Evolutionary conservation across 169 alveolate genomes (phyloP).

Genomic region (Plasmodium gallinaceum): DNA sequence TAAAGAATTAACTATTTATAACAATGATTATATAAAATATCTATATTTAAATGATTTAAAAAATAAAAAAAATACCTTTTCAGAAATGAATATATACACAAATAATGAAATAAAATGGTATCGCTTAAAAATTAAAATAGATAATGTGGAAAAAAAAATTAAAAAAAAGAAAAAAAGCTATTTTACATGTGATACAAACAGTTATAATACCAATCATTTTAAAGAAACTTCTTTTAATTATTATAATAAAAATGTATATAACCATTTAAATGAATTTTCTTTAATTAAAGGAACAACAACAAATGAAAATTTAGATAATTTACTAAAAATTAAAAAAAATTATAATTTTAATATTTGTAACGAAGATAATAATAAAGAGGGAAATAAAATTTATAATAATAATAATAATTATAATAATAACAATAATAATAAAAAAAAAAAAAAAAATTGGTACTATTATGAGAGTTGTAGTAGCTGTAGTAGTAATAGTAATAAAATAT

Average conservation of each 20-base stretch:
- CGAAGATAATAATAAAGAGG: conserved; percentile 6
- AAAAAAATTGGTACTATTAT: conserved; percentile 42
- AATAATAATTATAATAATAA: background rate
- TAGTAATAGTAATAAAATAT: background rate
- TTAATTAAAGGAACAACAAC: conserved; percentile 1
- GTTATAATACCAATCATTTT: background rate
- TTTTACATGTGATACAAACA: background rate
- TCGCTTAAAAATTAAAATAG: conserved; percentile 62
- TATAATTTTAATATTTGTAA: background rate
- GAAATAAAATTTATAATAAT: background rate
- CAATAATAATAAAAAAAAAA: conserved; percentile 1
- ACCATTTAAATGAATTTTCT: background rate
- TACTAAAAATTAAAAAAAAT: conserved; percentile 24
- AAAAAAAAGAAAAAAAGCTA: conserved; percentile 15
- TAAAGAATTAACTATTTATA: conserved; percentile 14
- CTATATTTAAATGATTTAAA: conserved; percentile 21
- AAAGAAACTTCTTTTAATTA: conserved; percentile 5
- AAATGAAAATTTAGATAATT: conserved; percentile 3
- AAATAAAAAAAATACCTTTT: conserved; percentile 13
- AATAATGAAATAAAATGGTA: conserved; percentile 58
- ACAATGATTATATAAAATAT: conserved; percentile 25
- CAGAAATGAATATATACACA: conserved; percentile 7
- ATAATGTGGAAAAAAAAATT: conserved; percentile 26
- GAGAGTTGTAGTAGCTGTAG: conserved; percentile 31
- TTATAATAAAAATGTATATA: background rate